Percentiles rank a stretch among this genome's conserved stretches.
These are phyloP conservation scores for Amesomyces nigricolor DNA, from an alignment of 2,329 filamentous ascomycete genomes.

Conservation along the genomic window DNA sequence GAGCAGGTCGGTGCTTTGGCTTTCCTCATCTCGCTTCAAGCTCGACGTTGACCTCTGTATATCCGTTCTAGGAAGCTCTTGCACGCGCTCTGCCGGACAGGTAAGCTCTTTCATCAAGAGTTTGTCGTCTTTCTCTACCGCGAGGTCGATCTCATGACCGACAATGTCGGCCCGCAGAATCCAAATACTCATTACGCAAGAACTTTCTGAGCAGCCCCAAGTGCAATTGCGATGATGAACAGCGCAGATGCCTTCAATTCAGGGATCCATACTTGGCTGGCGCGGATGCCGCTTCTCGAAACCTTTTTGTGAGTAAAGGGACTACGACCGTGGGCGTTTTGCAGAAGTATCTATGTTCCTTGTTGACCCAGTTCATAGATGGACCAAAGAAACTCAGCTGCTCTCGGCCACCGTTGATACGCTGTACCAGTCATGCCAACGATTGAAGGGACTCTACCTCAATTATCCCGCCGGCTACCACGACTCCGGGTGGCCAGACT, in stretches of 20 bases:
- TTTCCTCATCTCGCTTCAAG: too few relatives aligned
- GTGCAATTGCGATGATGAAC: too few relatives aligned
- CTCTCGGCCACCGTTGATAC: not conserved
- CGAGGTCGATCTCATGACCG: not conserved
- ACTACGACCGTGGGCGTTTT: too few relatives aligned
- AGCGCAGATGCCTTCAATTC: too few relatives aligned
- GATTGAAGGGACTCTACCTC: not conserved
- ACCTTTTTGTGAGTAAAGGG: not conserved
- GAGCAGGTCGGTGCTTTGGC: too few relatives aligned
- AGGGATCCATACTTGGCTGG: too few relatives aligned
- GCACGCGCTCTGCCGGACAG: not conserved
- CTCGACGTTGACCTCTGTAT: too few relatives aligned
- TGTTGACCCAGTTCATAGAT: too few relatives aligned
- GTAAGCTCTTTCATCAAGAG: not conserved
- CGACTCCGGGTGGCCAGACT: too few relatives aligned
- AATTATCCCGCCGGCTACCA: too few relatives aligned
- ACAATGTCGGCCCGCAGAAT: not conserved
- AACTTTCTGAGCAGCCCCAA: too few relatives aligned
- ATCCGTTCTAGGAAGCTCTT: not conserved
- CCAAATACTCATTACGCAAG: not conserved
- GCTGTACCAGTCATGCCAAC: not conserved
- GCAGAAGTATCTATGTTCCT: too few relatives aligned
- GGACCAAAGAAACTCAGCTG: not conserved
- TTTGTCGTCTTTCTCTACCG: not conserved
- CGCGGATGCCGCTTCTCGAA: not conserved